Conservation (phyloP, 345 rosid genomes). For the Lepidium aucheri region DNA sequence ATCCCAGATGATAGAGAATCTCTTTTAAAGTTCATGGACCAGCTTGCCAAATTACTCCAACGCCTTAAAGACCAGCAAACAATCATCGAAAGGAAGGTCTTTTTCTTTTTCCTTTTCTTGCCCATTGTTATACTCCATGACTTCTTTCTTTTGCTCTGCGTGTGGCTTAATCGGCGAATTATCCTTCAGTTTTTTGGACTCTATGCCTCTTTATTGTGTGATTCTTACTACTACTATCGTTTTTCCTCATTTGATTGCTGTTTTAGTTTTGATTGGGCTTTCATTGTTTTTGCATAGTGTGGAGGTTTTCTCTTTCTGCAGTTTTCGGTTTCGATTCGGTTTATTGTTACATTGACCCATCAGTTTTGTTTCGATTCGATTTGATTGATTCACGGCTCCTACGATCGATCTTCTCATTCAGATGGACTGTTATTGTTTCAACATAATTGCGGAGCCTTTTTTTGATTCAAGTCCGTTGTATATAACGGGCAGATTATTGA, state of each 20-base stretch:
- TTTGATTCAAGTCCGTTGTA: neutral
- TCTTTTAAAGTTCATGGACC: constrained; percentile 26
- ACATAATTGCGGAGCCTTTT: neutral
- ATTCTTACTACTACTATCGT: too few species aligned
- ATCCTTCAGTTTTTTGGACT: neutral
- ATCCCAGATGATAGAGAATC: constrained; percentile 25
- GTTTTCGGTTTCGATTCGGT: neutral
- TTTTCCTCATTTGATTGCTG: too few species aligned
- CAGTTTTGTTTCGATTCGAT: neutral
- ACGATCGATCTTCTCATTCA: neutral
- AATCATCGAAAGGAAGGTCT: constrained; percentile 17
- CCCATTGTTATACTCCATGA: too few species aligned
- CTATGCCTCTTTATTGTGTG: neutral
- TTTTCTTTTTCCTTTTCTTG: neutral
- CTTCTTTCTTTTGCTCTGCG: too few species aligned
- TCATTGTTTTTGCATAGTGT: neutral
- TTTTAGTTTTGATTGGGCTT: neutral
- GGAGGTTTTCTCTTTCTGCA: neutral
- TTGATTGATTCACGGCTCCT: neutral
- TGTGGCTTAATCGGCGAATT: neutral
- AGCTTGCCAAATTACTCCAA: constrained; percentile 18
- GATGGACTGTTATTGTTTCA: neutral
- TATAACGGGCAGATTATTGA: neutral
- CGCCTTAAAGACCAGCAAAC: constrained; percentile 12
- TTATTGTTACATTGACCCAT: neutral